Evolutionary conservation across 83 land plant species (phyloP).

Genomic region (Diphasiastrum complanatum): DNA sequence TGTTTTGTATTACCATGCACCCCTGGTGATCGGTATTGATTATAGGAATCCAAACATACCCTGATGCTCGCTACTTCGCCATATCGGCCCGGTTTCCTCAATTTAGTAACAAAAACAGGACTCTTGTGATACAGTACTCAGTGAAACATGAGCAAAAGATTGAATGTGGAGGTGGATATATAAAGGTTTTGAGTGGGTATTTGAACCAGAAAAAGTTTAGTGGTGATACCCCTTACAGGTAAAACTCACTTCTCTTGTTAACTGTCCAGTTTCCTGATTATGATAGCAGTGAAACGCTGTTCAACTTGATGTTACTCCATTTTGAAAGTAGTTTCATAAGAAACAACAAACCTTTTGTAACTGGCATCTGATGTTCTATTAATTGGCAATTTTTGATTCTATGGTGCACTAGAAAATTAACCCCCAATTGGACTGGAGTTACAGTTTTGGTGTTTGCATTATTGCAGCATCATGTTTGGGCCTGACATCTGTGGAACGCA

Average conservation of each 20-base stretch:
- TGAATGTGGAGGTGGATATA: conserved; percentile 99
- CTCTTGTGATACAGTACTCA: conserved; percentile 84
- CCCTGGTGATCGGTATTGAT: no score
- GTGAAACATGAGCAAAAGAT: conserved; percentile 93
- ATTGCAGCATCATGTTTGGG: conserved; percentile 92
- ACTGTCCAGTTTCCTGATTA: background rate
- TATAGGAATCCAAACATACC: conserved; percentile 57
- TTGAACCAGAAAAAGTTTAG: conserved; percentile 91
- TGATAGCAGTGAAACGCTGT: background rate
- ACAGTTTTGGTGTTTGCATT: no score
- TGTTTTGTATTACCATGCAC: no score
- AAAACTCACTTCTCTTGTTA: background rate
- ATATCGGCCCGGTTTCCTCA: conserved; percentile 89
- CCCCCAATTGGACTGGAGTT: no score
- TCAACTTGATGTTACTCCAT: no score
- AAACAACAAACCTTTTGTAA: background rate
- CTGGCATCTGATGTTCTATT: no score
- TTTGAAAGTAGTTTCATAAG: background rate
- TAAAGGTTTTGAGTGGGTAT: conserved; percentile 88
- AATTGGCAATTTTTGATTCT: no score
- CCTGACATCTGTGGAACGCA: conserved; percentile 89
- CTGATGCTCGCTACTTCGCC: conserved; percentile 72
- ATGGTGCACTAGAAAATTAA: no score
- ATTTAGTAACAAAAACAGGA: conserved; percentile 76
- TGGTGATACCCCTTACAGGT: conserved; percentile 96